A percentile compares a stretch with the other conserved stretches of the same genome.
Evolutionary conservation across 371 early-diverging fungal species (phyloP).

Genomic region (Scutellospora calospora): DNA sequence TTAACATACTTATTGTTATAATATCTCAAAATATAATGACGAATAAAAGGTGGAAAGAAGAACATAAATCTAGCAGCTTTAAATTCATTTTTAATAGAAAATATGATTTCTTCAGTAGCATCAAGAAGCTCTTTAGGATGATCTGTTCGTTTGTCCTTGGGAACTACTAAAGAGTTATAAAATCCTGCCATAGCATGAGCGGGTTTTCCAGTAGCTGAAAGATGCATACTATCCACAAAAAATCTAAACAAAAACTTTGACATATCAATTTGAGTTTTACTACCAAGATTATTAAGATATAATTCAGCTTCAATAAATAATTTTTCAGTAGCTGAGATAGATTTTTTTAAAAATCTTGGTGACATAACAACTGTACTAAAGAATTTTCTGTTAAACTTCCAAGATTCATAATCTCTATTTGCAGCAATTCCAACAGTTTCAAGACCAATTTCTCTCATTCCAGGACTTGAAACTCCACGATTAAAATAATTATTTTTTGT

Average conservation of each 20-base stretch:
- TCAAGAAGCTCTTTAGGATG: background rate
- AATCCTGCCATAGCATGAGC: background rate
- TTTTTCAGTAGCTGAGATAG: background rate
- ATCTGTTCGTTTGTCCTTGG: background rate
- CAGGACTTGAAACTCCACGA: background rate
- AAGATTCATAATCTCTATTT: conserved; percentile 10
- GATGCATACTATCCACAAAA: conserved; percentile 7
- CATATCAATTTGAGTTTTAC: background rate
- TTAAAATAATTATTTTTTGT: no score
- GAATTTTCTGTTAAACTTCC: conserved; percentile 3
- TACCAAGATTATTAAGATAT: conserved; percentile 9
- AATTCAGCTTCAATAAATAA: conserved; percentile 5
- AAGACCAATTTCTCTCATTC: background rate
- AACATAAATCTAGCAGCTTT: background rate
- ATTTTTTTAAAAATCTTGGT: background rate
- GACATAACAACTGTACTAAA: background rate
- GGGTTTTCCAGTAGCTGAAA: background rate
- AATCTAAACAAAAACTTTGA: conserved; percentile 10
- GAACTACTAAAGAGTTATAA: background rate
- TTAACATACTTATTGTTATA: background rate
- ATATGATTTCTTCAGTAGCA: background rate
- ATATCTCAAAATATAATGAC: background rate
- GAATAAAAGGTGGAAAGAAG: background rate
- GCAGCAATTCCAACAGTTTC: background rate
- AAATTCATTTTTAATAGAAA: background rate